Conservation (phyloP, 495 filamentous ascomycete genomes). For the Tuber aestivum region DNA sequence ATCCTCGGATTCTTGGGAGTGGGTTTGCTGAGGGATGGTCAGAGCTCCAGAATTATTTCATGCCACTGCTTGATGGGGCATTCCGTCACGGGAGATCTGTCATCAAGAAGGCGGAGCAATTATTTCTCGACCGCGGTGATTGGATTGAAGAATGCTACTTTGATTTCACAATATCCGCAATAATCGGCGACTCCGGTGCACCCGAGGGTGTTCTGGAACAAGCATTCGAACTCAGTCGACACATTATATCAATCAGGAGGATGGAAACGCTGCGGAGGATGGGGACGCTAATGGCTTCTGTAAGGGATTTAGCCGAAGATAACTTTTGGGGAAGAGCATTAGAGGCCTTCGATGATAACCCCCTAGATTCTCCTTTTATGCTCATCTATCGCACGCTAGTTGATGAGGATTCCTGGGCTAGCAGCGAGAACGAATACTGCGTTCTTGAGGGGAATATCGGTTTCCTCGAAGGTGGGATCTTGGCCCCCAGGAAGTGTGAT, state of each 20-base stretch:
- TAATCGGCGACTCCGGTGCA: conserved; percentile 18
- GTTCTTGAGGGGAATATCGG: conserved; percentile 24
- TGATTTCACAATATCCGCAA: conserved; percentile 31
- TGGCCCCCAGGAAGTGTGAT: conserved; percentile 16
- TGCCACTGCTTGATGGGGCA: conserved; percentile 27
- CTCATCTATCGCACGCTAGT: conserved; percentile 28
- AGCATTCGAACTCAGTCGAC: conserved; percentile 30
- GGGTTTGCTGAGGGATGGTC: conserved; percentile 29
- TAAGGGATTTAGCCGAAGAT: conserved; percentile 34
- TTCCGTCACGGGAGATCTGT: conserved; percentile 26
- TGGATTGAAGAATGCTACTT: conserved; percentile 35
- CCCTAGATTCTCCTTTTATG: conserved; percentile 33
- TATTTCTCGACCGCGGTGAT: conserved; percentile 25
- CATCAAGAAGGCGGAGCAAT: conserved; percentile 26
- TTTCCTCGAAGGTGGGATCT: conserved; percentile 20
- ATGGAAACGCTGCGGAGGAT: conserved; percentile 32
- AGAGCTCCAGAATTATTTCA: conserved; percentile 31
- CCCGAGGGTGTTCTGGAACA: conserved; percentile 34
- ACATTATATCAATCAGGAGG: conserved; percentile 32
- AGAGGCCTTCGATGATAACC: conserved; percentile 34
- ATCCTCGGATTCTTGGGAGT: conserved; percentile 33
- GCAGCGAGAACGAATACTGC: conserved; percentile 6
- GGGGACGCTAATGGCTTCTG: conserved; percentile 21
- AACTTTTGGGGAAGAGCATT: conserved; percentile 34
- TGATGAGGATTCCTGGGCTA: conserved; percentile 2